Conservation (phyloP, 2,329 filamentous ascomycete species). For the Ampelomyces quisqualis region DNA sequence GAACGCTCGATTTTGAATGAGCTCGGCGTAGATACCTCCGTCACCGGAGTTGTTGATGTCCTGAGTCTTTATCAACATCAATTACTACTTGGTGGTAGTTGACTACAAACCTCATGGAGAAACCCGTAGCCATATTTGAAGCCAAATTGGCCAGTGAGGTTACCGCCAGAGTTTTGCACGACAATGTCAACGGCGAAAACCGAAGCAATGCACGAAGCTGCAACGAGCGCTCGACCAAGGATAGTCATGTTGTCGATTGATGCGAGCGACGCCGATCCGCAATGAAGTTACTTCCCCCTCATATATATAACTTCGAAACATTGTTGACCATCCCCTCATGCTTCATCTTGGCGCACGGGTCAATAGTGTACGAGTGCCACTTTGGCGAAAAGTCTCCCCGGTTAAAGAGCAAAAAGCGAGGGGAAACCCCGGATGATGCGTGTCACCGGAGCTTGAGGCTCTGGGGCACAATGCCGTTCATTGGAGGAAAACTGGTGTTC, state of each 20-base stretch:
- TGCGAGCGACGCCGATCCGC: constrained; percentile 7
- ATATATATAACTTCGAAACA: constrained; percentile 1
- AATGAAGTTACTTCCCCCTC: background rate
- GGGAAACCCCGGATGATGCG: constrained; percentile 4
- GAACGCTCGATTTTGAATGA: constrained; percentile 70
- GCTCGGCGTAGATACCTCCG: constrained; percentile 70
- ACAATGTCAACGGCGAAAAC: constrained; percentile 27
- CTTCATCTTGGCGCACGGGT: constrained; percentile 10
- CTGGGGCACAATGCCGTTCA: constrained; percentile 4
- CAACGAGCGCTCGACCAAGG: constrained; percentile 19
- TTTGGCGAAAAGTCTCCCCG: constrained; percentile 4
- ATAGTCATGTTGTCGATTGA: constrained; percentile 23
- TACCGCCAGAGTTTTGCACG: constrained; percentile 31
- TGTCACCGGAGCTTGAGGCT: constrained; percentile 3
- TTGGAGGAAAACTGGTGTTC: constrained; percentile 27
- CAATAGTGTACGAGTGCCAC: constrained; percentile 11
- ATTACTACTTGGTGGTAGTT: background rate
- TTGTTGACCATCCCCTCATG: background rate
- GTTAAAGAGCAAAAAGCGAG: background rate
- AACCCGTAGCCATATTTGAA: constrained; percentile 35
- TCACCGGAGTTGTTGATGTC: constrained; percentile 68
- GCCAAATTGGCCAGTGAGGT: constrained; percentile 32
- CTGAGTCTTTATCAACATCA: constrained; percentile 10
- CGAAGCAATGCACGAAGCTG: constrained; percentile 24
- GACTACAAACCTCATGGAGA: constrained; percentile 28